These are phyloP conservation scores for Inga oerstediana DNA, from an alignment of 306 rosid genomes.

Conservation along the genomic window DNA sequence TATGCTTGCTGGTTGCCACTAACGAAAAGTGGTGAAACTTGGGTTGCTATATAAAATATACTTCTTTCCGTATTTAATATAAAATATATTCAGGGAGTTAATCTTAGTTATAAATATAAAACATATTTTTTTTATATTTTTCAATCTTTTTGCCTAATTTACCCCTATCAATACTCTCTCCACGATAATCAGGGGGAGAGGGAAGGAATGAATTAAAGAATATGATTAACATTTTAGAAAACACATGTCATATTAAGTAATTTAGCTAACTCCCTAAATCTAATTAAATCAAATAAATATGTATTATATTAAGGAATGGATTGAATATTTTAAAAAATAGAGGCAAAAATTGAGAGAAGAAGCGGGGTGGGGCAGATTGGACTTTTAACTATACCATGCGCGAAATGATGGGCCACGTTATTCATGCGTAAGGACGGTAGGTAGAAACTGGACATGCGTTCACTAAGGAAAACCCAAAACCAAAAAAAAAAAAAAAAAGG, in stretches of 20 bases:
- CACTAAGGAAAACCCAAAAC: conserved; percentile 20
- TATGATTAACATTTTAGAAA: too few relatives aligned
- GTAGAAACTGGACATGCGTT: background rate
- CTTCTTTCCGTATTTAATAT: too few relatives aligned
- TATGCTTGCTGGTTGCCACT: background rate
- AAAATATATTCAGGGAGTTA: too few relatives aligned
- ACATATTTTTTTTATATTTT: too few relatives aligned
- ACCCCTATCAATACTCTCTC: fast-evolving
- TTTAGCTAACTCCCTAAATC: fast-evolving
- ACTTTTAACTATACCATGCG: conserved; percentile 54
- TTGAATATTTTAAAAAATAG: background rate
- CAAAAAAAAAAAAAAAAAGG: background rate
- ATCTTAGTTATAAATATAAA: too few relatives aligned
- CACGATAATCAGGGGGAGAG: too few relatives aligned
- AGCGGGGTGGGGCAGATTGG: background rate
- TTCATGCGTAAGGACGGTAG: background rate
- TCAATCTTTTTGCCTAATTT: too few relatives aligned
- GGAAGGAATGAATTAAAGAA: too few relatives aligned
- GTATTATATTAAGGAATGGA: too few relatives aligned
- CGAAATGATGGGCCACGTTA: conserved; percentile 30
- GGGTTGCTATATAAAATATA: background rate
- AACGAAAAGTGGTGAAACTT: background rate
- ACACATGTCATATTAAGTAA: too few relatives aligned
- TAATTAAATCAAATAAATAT: too few relatives aligned
- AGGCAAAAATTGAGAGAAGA: background rate